Base-by-base conservation (phyloP, 352 stramenopile genomes). In the Paralagenidium karlingii region DNA sequence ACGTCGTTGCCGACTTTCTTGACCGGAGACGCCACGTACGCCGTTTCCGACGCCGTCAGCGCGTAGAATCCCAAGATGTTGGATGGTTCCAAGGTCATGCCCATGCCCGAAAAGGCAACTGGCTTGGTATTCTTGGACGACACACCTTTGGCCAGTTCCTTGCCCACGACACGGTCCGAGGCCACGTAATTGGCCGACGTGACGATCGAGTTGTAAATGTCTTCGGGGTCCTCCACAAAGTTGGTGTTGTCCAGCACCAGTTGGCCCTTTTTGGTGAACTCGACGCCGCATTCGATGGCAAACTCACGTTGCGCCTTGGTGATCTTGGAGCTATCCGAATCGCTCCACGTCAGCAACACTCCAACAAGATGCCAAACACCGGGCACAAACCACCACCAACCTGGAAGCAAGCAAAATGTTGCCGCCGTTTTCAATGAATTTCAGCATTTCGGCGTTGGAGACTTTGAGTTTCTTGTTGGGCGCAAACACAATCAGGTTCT, bases 401-500 rank as follows among this genome's bases (percentile, higher is more conserved):
- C 51, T 75, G 20, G 73, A 58, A 18, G 64, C 56, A 18, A 87
- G 58, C 38, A 96, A 49, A 37, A 96, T 60, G 45, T 91, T 94
- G 31, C 81, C 81, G 34, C 82, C 82, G 36, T 68, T 47, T 34
- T 93, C 75, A n/a, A 94, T 64, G 56, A 95, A 95, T 32, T 73
- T 54, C 48, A 93, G 54, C 38, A 85, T 25, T 38, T 84, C 60
- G 16, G 70, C 62, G 49, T 85, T 86, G 42, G 54, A 53, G 38
- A 88, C 58, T 37, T 61, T 64, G 16, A 61, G 66, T 16, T 82
- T 59, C 43, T 79, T 82, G 34, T 82, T 59, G 20, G 83, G 81
- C 27, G 82, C 82, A 39, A 96, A 84, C 39, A 95, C 51, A 39
- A 96, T 59, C 45, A 96, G 59, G 51, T 96, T 88, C 43, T 96